Evolutionary conservation across 345 rosid genomes (phyloP).

Genomic region (Barbarea vulgaris): DNA sequence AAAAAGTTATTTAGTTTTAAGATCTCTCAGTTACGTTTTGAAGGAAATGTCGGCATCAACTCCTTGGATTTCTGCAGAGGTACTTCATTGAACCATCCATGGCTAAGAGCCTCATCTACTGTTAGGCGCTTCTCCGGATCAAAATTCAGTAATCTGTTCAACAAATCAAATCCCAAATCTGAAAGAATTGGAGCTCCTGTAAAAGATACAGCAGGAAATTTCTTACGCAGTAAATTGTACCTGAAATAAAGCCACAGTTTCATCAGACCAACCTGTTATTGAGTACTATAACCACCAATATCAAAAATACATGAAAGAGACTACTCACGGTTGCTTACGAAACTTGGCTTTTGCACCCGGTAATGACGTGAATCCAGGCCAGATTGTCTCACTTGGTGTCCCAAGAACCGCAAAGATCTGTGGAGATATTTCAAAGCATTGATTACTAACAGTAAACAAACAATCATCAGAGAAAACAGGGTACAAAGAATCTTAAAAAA

Average conservation of each 20-base stretch:
- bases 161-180: slow-evolving; percentile 76
- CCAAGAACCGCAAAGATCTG: slow-evolving; percentile 84
- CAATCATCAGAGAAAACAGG: slow-evolving; percentile 5
- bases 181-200: slow-evolving; percentile 75
- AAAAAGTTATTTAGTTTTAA: slow-evolving; percentile 7
- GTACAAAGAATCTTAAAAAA: not conserved
- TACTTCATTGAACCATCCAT: slow-evolving; percentile 74
- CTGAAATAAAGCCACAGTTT: slow-evolving; percentile 47
- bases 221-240: slow-evolving; percentile 70
- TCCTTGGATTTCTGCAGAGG: slow-evolving; percentile 76
- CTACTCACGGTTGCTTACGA: slow-evolving; percentile 65
- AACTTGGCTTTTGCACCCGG: slow-evolving; percentile 77
- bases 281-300: not conserved
- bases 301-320: not conserved
- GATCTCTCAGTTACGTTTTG: slow-evolving; percentile 44
- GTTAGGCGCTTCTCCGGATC: slow-evolving; percentile 85
- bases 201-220: slow-evolving; percentile 75
- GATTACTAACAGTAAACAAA: slow-evolving; percentile 5
- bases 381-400: slow-evolving; percentile 64
- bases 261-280: slow-evolving; percentile 3
- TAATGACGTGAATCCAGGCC: slow-evolving; percentile 70
- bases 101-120: slow-evolving; percentile 75
- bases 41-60: slow-evolving; percentile 71
- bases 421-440: slow-evolving; percentile 15
- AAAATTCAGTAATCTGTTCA: slow-evolving; percentile 63